Evolutionary conservation across 352 stramenopile genomes (phyloP).

Genomic region (Nothophytophthora sp.): DNA sequence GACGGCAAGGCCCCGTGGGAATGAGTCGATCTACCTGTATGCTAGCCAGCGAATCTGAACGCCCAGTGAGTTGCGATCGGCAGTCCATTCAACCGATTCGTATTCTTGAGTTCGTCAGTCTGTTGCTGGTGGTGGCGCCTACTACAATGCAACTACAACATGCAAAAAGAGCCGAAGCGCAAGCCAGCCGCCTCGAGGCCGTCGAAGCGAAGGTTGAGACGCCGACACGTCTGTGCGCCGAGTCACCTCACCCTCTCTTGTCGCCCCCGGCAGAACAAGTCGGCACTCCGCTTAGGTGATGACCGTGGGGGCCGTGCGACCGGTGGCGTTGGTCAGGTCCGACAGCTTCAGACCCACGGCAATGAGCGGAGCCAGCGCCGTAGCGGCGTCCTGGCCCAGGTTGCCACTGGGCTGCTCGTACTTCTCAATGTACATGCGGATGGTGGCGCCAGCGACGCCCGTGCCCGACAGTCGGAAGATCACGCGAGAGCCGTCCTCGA

Average conservation of each 20-base stretch:
- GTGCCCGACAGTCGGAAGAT: slow-evolving; percentile 99
- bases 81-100: slow-evolving; percentile 23
- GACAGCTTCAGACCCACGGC: slow-evolving; percentile 93
- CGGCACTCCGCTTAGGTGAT: slow-evolving; percentile 93
- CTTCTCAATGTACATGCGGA: slow-evolving; percentile 99
- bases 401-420: slow-evolving; percentile 93
- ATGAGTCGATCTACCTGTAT: no score
- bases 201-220: no score
- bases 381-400: slow-evolving; percentile 75
- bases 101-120: slow-evolving; percentile 21
- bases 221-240: no score
- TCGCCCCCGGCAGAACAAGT: slow-evolving; percentile 11
- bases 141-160: slow-evolving; percentile 29
- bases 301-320: slow-evolving; percentile 94
- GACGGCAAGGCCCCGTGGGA: background rate
- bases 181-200: slow-evolving; percentile 16
- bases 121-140: slow-evolving; percentile 14
- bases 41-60: no score
- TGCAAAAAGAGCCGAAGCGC: slow-evolving; percentile 25
- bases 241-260: no score
- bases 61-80: no score
- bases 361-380: slow-evolving; percentile 89
- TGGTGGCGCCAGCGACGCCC: slow-evolving; percentile 95
- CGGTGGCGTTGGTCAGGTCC: slow-evolving; percentile 92
- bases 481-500: slow-evolving; percentile 94